Conservation (phyloP, 805 yeast genomes). For the Starmerella roubikii region DNA sequence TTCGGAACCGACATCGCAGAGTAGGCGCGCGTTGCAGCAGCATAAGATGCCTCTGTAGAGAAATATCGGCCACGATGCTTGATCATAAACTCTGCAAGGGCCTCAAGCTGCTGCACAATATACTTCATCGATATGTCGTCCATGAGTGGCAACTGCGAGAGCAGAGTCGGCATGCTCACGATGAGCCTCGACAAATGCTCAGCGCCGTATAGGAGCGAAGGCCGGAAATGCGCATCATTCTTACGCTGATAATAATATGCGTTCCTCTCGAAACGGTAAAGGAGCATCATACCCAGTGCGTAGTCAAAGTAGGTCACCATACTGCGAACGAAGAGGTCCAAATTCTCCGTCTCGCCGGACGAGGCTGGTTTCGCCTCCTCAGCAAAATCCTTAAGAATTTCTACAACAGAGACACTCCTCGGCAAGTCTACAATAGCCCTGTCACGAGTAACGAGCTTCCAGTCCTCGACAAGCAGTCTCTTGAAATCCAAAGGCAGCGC, state of each 20-base stretch:
- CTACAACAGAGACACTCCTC: constrained; percentile 37
- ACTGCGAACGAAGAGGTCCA: constrained; percentile 60
- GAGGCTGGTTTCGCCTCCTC: not conserved
- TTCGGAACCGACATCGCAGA: constrained; percentile 10
- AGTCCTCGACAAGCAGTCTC: constrained; percentile 68
- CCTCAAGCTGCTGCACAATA: constrained; percentile 42
- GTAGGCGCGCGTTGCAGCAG: constrained; percentile 13
- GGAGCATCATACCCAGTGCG: constrained; percentile 50
- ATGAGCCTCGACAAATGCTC: constrained; percentile 71
- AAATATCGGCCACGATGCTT: constrained; percentile 31
- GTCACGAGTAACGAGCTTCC: constrained; percentile 82
- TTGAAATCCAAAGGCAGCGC: constrained; percentile 56
- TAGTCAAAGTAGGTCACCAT: constrained; percentile 60
- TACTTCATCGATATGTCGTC: constrained; percentile 55
- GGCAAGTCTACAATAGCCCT: constrained; percentile 60
- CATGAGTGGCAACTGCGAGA: constrained; percentile 57
- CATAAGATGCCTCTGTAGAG: constrained; percentile 13
- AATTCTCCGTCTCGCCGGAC: constrained; percentile 35
- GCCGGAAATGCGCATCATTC: constrained; percentile 25
- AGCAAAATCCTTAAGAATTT: constrained; percentile 41
- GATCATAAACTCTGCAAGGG: constrained; percentile 40
- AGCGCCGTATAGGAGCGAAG: constrained; percentile 52
- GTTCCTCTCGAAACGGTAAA: constrained; percentile 65
- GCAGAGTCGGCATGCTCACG: constrained; percentile 69
- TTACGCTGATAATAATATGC: constrained; percentile 46